phyloP scores from a whole-genome alignment of 2,329 filamentous ascomycete genomes.

The Cercospora sp. region DNA sequence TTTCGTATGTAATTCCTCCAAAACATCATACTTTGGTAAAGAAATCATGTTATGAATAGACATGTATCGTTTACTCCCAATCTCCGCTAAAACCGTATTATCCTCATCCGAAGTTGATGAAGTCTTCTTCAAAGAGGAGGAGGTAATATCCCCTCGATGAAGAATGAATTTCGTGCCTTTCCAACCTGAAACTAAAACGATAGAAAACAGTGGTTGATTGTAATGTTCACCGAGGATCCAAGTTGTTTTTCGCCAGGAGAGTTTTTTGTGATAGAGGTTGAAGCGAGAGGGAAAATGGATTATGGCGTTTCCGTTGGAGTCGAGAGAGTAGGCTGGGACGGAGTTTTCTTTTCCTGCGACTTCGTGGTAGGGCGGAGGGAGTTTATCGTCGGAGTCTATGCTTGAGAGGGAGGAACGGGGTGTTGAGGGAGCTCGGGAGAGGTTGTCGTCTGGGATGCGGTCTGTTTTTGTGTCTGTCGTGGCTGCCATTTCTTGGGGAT shows the following conservation, averaged over 20 bases:
- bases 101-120: not conserved
- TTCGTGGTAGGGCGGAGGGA: constrained; percentile 23
- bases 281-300: constrained; percentile 8
- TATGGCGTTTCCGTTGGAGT: not conserved
- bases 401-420: constrained; percentile 12
- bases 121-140: not conserved
- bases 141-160: constrained; percentile 7
- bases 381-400: constrained; percentile 10
- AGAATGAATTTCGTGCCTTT: constrained; percentile 19
- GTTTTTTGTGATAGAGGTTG: constrained; percentile 22
- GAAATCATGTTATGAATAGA: constrained; percentile 13
- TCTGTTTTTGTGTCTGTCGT: constrained; percentile 3
- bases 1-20: constrained; percentile 14
- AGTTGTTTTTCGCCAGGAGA: constrained; percentile 10
- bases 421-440: constrained; percentile 16
- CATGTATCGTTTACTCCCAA: constrained; percentile 8
- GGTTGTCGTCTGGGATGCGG: constrained; percentile 6
- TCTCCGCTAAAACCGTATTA: constrained; percentile 9
- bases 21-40: constrained; percentile 15
- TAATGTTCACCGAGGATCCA: constrained; percentile 21
- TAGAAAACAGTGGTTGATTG: constrained; percentile 16
- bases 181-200: constrained; percentile 16
- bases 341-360: constrained; percentile 5
- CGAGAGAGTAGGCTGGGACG: not conserved
- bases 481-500: not conserved